Percentiles rank a stretch among this genome's conserved stretches.
Evolutionary conservation across 768 basidiomycete genomes (phyloP).

Genomic region (Mycena vulgaris): DNA sequence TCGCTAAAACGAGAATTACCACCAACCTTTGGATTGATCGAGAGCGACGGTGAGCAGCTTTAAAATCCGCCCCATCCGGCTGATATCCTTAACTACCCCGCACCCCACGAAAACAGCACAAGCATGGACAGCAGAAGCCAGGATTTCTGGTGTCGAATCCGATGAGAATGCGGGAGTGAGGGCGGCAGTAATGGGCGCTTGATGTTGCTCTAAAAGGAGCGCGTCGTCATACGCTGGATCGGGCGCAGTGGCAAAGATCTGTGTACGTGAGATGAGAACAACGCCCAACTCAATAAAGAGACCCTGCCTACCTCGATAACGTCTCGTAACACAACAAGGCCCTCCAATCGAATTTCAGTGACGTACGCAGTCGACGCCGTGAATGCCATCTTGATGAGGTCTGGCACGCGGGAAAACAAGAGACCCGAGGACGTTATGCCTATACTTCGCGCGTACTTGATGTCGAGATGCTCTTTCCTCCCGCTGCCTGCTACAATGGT

Average conservation of each 20-base stretch:
- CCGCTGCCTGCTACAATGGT: constrained; percentile 80
- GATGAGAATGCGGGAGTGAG: constrained; percentile 96
- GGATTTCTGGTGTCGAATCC: constrained; percentile 95
- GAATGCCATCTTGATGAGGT: constrained; percentile 98
- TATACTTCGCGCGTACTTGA: constrained; percentile 73
- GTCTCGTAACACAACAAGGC: constrained; percentile 89
- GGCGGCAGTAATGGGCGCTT: constrained; percentile 98
- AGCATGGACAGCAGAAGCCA: constrained; percentile 92
- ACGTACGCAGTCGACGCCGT: constrained; percentile 97
- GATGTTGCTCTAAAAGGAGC: constrained; percentile 94
- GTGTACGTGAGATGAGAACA: constrained; percentile 24
- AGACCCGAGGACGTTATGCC: constrained; percentile 74
- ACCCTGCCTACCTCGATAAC: constrained; percentile 83
- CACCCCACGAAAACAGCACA: constrained; percentile 97
- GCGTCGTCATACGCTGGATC: constrained; percentile 96
- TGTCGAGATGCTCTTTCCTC: constrained; percentile 87
- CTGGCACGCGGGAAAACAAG: constrained; percentile 88
- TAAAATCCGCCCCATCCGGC: constrained; percentile 93
- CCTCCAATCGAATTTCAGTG: constrained; percentile 94
- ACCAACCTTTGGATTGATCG: constrained; percentile 89
- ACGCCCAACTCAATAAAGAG: background rate
- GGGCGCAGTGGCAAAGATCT: constrained; percentile 90
- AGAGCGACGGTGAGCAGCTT: constrained; percentile 90
- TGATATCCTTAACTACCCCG: constrained; percentile 92
- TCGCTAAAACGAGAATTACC: constrained; percentile 8